These are phyloP conservation scores for Beauveria australis DNA, from an alignment of 2,329 filamentous ascomycete species.

Conservation along the genomic window DNA sequence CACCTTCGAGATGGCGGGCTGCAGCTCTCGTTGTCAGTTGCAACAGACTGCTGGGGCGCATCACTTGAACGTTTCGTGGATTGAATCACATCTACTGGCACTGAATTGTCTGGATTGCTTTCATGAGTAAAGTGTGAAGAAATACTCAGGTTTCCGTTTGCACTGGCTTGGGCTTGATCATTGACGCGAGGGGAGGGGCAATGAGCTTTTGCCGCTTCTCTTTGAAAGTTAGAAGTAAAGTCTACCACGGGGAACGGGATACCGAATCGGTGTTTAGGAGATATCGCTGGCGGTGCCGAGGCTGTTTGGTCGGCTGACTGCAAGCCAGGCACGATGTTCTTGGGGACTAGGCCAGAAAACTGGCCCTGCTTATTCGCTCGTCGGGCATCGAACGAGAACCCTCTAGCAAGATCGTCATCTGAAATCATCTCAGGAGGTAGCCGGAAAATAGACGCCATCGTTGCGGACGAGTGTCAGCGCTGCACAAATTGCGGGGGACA, in stretches of 20 bases:
- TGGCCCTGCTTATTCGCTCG: conserved; percentile 15
- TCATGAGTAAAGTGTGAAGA: background rate
- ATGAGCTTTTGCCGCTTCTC: background rate
- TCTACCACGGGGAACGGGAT: background rate
- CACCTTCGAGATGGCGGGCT: background rate
- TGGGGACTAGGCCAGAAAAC: conserved; percentile 9
- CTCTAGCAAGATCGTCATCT: conserved; percentile 10
- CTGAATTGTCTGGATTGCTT: background rate
- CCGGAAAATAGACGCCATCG: background rate
- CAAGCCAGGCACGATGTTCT: background rate
- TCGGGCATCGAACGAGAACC: conserved; percentile 14
- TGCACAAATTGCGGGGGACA: background rate
- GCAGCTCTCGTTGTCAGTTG: background rate
- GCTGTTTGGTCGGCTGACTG: background rate
- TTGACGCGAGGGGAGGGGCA: background rate
- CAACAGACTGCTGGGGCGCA: background rate
- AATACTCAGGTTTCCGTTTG: background rate
- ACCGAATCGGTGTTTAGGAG: background rate
- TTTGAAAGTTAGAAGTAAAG: background rate
- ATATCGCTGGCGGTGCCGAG: background rate
- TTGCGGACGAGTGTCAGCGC: background rate
- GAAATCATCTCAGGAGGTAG: conserved; percentile 9
- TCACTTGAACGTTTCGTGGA: background rate
- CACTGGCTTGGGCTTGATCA: background rate
- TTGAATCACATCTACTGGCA: background rate